Evolutionary conservation across 257 asterid species (phyloP).

Genomic region (Solanum gracilifrons): DNA sequence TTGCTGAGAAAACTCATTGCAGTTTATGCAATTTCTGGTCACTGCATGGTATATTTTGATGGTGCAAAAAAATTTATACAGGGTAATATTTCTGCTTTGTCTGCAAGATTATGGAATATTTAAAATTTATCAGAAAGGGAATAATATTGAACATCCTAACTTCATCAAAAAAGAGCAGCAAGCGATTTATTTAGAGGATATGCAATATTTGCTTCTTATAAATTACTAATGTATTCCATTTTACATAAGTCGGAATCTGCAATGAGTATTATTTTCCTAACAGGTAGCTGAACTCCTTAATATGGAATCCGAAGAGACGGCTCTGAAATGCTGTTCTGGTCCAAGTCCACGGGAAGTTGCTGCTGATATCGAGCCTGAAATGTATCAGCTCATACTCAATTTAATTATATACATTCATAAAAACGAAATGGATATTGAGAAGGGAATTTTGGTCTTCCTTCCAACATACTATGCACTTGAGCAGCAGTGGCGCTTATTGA

Average conservation of each 20-base stretch:
- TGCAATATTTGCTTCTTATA: not conserved
- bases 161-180: not conserved
- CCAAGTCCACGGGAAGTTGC: slow-evolving; percentile 52
- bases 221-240: not conserved
- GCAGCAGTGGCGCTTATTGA: slow-evolving; percentile 81
- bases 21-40: not conserved
- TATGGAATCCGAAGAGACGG: slow-evolving; percentile 37
- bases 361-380: slow-evolving; percentile 48
- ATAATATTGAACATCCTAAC: not conserved
- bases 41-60: not conserved
- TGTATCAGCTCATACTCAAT: slow-evolving; percentile 73
- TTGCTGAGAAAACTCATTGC: not conserved
- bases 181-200: not conserved
- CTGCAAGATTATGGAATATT: not conserved
- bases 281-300: slow-evolving; percentile 68
- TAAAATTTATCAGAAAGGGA: not conserved
- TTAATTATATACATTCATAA: slow-evolving; percentile 76
- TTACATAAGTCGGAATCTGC: not conserved
- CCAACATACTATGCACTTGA: slow-evolving; percentile 82
- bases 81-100: not conserved
- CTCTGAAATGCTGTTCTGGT: slow-evolving; percentile 64
- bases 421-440: slow-evolving; percentile 85
- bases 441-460: slow-evolving; percentile 89
- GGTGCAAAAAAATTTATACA: not conserved
- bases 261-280: slow-evolving; percentile 2